These are phyloP conservation scores for Aureobasidium sp. DNA, from an alignment of 2,329 filamentous ascomycete species.

Conservation along the genomic window DNA sequence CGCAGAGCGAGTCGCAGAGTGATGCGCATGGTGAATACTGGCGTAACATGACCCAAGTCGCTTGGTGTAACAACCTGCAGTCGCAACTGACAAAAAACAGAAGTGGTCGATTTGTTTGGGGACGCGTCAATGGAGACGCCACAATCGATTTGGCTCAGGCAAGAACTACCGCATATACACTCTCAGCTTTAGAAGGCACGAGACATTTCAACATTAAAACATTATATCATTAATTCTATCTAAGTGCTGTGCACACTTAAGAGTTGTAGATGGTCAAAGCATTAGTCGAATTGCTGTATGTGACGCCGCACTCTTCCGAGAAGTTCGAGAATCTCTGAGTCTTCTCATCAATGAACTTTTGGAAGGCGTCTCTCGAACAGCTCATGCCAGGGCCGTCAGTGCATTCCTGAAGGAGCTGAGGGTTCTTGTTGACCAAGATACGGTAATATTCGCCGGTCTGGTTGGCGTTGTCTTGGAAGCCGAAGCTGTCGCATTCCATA, in stretches of 20 bases:
- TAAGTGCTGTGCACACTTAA: neutral
- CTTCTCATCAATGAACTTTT: conserved; percentile 37
- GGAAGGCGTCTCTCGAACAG: conserved; percentile 40
- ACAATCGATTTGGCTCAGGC: neutral
- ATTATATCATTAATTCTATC: conserved; percentile 5
- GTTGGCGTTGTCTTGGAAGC: conserved; percentile 40
- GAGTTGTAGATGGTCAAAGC: conserved; percentile 29
- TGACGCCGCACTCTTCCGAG: conserved; percentile 36
- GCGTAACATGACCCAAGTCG: neutral
- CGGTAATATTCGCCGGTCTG: conserved; percentile 45
- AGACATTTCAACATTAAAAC: neutral
- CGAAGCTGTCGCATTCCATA: conserved; percentile 54
- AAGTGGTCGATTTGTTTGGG: neutral
- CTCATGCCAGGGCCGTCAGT: conserved; percentile 45
- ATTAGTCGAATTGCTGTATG: conserved; percentile 39
- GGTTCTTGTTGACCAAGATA: conserved; percentile 45
- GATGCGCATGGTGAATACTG: neutral
- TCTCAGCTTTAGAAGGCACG: neutral
- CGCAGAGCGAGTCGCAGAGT: neutral
- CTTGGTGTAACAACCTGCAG: neutral
- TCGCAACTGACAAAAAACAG: neutral
- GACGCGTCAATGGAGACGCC: neutral
- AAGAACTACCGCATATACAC: neutral
- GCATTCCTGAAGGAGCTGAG: conserved; percentile 44
- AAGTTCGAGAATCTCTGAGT: conserved; percentile 39